Conservation (phyloP, 176 grass and related monocot genomes). For the Triticum urartu region DNA sequence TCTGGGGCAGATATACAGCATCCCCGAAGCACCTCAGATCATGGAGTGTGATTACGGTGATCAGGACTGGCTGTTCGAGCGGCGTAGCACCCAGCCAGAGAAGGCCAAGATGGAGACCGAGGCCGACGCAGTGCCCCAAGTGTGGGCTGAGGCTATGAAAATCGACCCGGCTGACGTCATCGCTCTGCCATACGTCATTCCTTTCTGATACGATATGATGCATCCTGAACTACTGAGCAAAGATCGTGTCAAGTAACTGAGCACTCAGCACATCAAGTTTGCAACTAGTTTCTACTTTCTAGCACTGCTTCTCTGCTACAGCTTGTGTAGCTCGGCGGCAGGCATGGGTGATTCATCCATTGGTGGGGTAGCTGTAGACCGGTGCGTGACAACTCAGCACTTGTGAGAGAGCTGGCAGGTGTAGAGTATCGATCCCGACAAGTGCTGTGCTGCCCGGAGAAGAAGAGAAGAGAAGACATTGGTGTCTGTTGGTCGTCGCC, state of each 20-base stretch:
- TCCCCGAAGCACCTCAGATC: slow-evolving; percentile 59
- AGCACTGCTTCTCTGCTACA: slow-evolving; percentile 29
- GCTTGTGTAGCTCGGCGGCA: slow-evolving; percentile 39
- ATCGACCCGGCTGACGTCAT: slow-evolving; percentile 47
- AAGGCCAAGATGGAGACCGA: slow-evolving; percentile 18
- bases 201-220: slow-evolving; percentile 27
- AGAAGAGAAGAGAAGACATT: background rate
- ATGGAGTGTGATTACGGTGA: slow-evolving; percentile 49
- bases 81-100: slow-evolving; percentile 22
- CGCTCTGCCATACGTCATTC: slow-evolving; percentile 57
- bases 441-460: slow-evolving; percentile 23
- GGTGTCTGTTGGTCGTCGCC: background rate
- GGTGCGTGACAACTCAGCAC: slow-evolving; percentile 29
- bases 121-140: slow-evolving; percentile 32
- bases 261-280: slow-evolving; percentile 23
- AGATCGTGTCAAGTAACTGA: slow-evolving; percentile 14
- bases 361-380: slow-evolving; percentile 27
- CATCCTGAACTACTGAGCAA: background rate
- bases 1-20: slow-evolving; percentile 57
- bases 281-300: slow-evolving; percentile 25
- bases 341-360: slow-evolving; percentile 30
- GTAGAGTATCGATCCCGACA: background rate
- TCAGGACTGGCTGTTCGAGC: slow-evolving; percentile 45
- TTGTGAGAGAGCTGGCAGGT: slow-evolving; percentile 23
- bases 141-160: slow-evolving; percentile 52